Conservation (phyloP, 208 protist genomes). For the Trypanosoma theileri region DNA sequence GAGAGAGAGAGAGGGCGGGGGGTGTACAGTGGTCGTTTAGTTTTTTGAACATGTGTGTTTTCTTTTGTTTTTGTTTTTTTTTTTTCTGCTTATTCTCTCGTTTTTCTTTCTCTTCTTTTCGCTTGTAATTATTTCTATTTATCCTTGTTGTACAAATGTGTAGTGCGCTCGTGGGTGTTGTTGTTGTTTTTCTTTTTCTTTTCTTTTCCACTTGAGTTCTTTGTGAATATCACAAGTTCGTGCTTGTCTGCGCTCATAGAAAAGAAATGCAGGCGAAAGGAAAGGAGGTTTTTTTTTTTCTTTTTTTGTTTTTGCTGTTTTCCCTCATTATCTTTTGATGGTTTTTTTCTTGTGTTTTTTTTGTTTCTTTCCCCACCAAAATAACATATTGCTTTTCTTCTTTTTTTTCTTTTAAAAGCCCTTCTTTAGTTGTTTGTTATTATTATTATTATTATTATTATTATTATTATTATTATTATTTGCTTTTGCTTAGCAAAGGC, state of each 20-base stretch:
- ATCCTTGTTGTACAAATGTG: neutral
- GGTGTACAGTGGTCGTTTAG: no score
- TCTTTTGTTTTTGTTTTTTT: neutral
- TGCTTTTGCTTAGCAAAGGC: slow-evolving; percentile 7
- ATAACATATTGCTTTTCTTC: neutral
- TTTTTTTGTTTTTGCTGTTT: neutral
- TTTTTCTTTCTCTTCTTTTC: neutral
- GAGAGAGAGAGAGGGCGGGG: neutral
- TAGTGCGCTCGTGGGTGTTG: neutral
- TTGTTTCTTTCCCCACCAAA: neutral
- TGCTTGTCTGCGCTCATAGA: neutral
- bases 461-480: slow-evolving; percentile 1
- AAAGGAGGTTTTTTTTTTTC: neutral
- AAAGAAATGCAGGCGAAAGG: slow-evolving; percentile 14
- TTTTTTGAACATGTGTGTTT: neutral
- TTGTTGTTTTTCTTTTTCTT: slow-evolving; percentile 1
- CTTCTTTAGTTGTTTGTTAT: neutral
- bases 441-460: slow-evolving; percentile 14
- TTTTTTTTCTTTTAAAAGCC: neutral
- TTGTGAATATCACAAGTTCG: no score
- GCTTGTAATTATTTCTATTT: slow-evolving; percentile 4
- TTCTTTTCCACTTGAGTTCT: neutral
- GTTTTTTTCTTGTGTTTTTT: neutral
- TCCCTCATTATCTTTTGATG: neutral
- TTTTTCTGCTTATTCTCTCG: neutral